Evolutionary conservation across 2,329 filamentous ascomycete genomes (phyloP), one percentile per base, ranked within the genome.

Genomic region (Cercospora brassicicola): DNA sequence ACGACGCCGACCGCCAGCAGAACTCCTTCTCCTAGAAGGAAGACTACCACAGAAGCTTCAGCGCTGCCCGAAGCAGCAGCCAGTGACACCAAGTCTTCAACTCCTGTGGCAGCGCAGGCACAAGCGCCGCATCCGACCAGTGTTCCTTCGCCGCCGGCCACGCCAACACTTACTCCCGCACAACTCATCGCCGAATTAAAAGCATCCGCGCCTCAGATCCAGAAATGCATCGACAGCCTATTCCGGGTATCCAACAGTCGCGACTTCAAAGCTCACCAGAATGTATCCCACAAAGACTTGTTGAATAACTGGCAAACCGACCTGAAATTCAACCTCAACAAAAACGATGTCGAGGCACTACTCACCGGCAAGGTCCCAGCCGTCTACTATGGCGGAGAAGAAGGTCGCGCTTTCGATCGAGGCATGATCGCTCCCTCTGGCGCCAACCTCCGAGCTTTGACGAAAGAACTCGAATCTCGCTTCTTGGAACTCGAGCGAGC

Each of bases 361-460:
- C 72, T 88, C 45, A 82, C 88, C 1, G 88, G 90, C 69, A 88
- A 88, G 65, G 85, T 78, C 9, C 72, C 75, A 69, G 86, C 77
- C 3, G 75, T 84, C 11, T 79, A 79, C 28, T 79, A 82, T 20
- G 79, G 78, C 31, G 79, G 79, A n/a, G 76, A 80, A n/a, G 79
- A 82, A 36, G 79, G 77, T 5, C 80, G 78, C n/a, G 72, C 79
- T 30, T 82, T 82, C 67, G 80, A 81, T 1, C 85, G 90, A 28
- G 88, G 91, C 70, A 85, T 94, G 72, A 87, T 94, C 62, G 93
- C 91, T 0, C 90, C 91, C 0, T 89, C 90, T 69, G 91, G 91
- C 10, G 89, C 92, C 70, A 91, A 90, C 76, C 83, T 94, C n/a
- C 88, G 90, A 71, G 90, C 91, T 67, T 80, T 95, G 64, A 88